Evolutionary conservation across 2,329 filamentous ascomycete species (phyloP).

Genomic region (Cephalotrichum gorgonifer): DNA sequence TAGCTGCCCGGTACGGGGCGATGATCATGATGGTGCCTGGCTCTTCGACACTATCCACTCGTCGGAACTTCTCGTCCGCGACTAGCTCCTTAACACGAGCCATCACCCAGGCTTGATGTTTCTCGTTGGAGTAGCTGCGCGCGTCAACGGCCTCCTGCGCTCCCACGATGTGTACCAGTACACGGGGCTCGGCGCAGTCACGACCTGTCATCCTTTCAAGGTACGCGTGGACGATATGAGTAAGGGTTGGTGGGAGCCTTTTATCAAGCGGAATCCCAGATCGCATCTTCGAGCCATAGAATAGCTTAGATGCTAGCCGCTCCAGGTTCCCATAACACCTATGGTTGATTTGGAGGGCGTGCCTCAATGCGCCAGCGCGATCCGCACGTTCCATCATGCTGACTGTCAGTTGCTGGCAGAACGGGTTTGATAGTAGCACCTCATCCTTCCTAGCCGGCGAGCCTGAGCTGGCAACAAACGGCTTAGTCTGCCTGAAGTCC

Average conservation of each 20-base stretch:
- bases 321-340: conserved; percentile 26
- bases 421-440: conserved; percentile 18
- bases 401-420: conserved; percentile 19
- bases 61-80: conserved; percentile 19
- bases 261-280: conserved; percentile 15
- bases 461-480: conserved; percentile 23
- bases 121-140: conserved; percentile 28
- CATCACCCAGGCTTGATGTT: conserved; percentile 26
- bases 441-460: background rate
- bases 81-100: conserved; percentile 19
- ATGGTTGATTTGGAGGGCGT: conserved; percentile 24
- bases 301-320: conserved; percentile 28
- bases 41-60: conserved; percentile 11
- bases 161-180: conserved; percentile 19
- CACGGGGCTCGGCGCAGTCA: conserved; percentile 21
- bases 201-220: conserved; percentile 16
- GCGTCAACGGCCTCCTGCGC: conserved; percentile 16
- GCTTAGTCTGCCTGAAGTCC: conserved; percentile 32
- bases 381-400: conserved; percentile 29
- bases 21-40: conserved; percentile 31
- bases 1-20: conserved; percentile 29
- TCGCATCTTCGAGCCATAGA: conserved; percentile 27
- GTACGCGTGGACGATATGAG: conserved; percentile 16
- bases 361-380: conserved; percentile 18
- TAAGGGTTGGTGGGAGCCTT: conserved; percentile 17